Evolutionary conservation across 2,329 filamentous ascomycete genomes (phyloP).

Genomic region (Hypomyces rosellus): DNA sequence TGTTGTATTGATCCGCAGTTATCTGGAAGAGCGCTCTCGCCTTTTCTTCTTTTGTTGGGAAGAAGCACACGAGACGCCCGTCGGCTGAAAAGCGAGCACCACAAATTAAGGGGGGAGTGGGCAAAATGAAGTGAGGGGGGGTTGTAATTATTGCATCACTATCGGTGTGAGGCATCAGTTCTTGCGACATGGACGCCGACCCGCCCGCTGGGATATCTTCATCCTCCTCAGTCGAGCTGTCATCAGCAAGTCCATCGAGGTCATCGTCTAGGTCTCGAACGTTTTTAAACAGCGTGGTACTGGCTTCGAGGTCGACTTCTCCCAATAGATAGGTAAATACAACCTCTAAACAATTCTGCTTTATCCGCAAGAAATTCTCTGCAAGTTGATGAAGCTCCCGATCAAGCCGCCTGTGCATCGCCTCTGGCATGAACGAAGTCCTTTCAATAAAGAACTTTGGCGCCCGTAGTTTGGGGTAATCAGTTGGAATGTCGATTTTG

Average conservation of each 20-base stretch:
- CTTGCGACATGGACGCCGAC: conserved; percentile 56
- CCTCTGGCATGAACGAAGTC: conserved; percentile 54
- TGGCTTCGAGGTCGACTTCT: conserved; percentile 54
- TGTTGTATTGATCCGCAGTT: conserved; percentile 35
- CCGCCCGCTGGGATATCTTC: conserved; percentile 46
- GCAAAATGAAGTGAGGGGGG: conserved; percentile 45
- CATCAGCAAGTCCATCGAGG: conserved; percentile 54
- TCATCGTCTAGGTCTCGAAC: conserved; percentile 57
- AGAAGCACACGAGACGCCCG: conserved; percentile 61
- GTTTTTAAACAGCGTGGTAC: conserved; percentile 56
- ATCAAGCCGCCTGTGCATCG: conserved; percentile 45
- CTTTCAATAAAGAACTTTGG: conserved; percentile 57
- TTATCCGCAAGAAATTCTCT: conserved; percentile 47
- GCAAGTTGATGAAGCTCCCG: conserved; percentile 52
- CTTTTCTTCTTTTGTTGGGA: conserved; percentile 60
- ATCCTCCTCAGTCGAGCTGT: conserved; percentile 82
- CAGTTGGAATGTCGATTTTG: conserved; percentile 51
- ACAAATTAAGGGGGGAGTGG: conserved; percentile 52
- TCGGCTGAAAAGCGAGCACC: conserved; percentile 57
- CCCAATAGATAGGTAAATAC: conserved; percentile 58
- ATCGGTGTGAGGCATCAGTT: conserved; percentile 49
- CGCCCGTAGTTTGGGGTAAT: conserved; percentile 51
- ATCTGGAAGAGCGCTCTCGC: conserved; percentile 44
- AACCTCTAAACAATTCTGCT: conserved; percentile 56
- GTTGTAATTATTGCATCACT: conserved; percentile 47